Evolutionary conservation across 2,329 filamentous ascomycete species (phyloP), one percentile per base, ranked within the genome.

Genomic region (Cytospora chrysosperma): DNA sequence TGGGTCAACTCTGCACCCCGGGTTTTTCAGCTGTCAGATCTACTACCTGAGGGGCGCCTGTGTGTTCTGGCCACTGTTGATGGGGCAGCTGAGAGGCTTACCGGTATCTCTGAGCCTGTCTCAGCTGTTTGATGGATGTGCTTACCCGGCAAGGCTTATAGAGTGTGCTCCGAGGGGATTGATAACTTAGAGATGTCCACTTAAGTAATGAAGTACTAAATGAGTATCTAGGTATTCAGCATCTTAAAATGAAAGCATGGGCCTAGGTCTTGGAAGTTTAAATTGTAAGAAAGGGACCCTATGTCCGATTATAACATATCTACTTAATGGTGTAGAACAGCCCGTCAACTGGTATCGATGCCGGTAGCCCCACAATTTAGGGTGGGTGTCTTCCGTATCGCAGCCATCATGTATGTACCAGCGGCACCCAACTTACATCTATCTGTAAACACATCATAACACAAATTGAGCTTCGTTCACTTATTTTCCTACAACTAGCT

Each of bases 301-400:
- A 17, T 5, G 17, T n/a, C 37, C 37, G 19, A 40, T 40, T 19
- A 40, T 40, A 15, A 40, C 1, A 19, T 40, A 19, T n/a, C 17
- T n/a, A 40, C 8, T n/a, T n/a, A n/a, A 10, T 40, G 12, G 30
- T 32, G 30, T 32, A 30, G 30, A 32, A 9, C 30, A 32, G 12
- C 30, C 30, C 10, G 10, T 32, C 30, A 12, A 32, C 5, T 34
- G 9, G 32, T 34, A 34, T 34, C 15, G 32, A 34, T 47, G n/a
- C n/a, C n/a, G 21, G 43, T 47, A 47, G 59, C 59, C 54, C 59
- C 59, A 43, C 51, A 61, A 55, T 28, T 26, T 55, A 55, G 51
- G 59, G 58, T 60, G 58, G 53, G 43, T 60, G 58, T 60, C 50
- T 30, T n/a, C 51, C 59, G 59, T 55, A 53, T 52, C 37, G 51